Percentiles rank a stretch among this genome's conserved stretches.
These are phyloP conservation scores for Cystoderma amianthinum DNA, from an alignment of 768 basidiomycete genomes.

Conservation along the genomic window DNA sequence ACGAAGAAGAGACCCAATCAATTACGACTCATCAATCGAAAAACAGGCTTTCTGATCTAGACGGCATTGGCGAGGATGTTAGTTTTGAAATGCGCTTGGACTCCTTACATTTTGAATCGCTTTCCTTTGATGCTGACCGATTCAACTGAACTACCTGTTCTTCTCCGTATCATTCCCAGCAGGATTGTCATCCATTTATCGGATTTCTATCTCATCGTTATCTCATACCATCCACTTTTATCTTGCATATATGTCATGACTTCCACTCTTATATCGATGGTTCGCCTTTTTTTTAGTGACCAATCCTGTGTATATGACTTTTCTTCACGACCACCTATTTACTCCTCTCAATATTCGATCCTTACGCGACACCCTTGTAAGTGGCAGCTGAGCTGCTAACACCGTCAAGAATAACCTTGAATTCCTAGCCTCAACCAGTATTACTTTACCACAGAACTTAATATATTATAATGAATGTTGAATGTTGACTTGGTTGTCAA, in stretches of 20 bases:
- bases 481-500: no score
- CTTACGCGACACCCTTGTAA: neutral
- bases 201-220: no score
- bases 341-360: neutral
- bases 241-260: constrained; percentile 1
- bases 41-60: constrained; percentile 1
- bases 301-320: neutral
- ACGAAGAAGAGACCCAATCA: no score
- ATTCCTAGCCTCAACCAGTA: no score
- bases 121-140: constrained; percentile 60
- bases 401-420: no score
- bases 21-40: constrained; percentile 2
- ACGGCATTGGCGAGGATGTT: constrained; percentile 26
- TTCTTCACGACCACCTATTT: neutral
- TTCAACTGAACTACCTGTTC: constrained; percentile 28
- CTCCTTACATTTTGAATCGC: constrained; percentile 65
- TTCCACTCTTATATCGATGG: neutral
- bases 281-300: neutral
- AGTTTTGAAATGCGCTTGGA: constrained; percentile 64
- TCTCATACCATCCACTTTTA: no score
- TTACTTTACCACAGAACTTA: no score
- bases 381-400: neutral
- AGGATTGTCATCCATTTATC: no score
- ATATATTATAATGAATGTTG: no score
- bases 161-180: no score